Base-by-base conservation (phyloP, 495 filamentous ascomycete genomes). In the Trichoderma reesei region DNA sequence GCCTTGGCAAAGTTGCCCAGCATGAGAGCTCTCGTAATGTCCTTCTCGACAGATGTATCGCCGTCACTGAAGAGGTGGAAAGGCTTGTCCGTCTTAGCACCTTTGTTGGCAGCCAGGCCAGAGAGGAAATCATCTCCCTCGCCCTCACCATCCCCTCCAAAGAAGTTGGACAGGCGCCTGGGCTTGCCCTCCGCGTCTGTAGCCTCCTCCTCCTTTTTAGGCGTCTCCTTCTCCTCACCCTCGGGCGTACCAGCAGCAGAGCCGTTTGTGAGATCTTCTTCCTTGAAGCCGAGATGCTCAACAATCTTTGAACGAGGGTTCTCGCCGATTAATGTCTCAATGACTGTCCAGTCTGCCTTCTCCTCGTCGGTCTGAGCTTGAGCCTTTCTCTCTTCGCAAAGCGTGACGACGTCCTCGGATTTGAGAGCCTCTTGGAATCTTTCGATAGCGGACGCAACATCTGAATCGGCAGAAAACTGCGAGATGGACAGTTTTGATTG, bases 281-380 rank as follows among this genome's bases (percentile, higher is more conserved):
- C 87, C 46, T 84, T 78, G 73, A 96, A 96, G 13, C 95, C 94
- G 44, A 99, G 84, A 74, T 94, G 90, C 64, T 92, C 88, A 9
- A 91, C 80, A 60, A 98, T 85, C 67, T 87, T 85, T 71, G 88
- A 87, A 61, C 91, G 83, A 46, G 91, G 88, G 72, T 92, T 89
- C 9, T 84, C 84, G 8, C 91, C 85, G 44, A 91, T 87, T 72
- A 98, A 75, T n/a, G 91, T 89, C 74, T 93, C 85, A 65, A 99
- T 87, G 36, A 96, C 90, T 73, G 87, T 87, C 94, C 94, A 99
- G 72, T 98, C 93, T 14, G 88, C 87, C 80, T 90, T 96, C 72
- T 97, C 94, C 67, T 93, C 89, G 3, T 97, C 93, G 6, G 84
- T 89, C 65, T 82, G 84, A 18, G 92, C 89, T 61, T 83, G 75